Conservation (phyloP, 1,284 basidiomycete genomes). For the Irpex sp. region DNA sequence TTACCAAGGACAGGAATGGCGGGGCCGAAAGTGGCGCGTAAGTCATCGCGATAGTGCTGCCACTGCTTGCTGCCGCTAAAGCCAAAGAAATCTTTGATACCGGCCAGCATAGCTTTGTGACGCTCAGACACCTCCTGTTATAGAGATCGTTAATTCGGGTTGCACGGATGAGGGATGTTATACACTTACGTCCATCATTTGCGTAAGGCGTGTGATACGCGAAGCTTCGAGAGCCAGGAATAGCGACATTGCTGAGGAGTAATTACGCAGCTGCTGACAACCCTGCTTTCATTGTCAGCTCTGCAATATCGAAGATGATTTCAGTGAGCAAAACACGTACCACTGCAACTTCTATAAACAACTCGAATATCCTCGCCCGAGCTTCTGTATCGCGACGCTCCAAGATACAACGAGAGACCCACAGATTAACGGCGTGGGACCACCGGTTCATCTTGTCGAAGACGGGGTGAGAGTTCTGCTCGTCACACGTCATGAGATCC, state of each 20-base stretch:
- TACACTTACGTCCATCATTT: constrained; percentile 4
- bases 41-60: constrained; percentile 1
- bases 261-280: constrained; percentile 10
- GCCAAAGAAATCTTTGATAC: constrained; percentile 2
- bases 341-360: constrained; percentile 7
- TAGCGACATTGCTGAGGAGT: constrained; percentile 5
- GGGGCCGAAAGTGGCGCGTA: neutral
- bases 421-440: constrained; percentile 13
- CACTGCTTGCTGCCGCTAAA: neutral
- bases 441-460: constrained; percentile 12
- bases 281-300: neutral
- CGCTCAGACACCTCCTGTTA: neutral
- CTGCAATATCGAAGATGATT: neutral
- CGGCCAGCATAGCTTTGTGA: neutral
- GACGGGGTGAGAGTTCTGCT: constrained; percentile 1
- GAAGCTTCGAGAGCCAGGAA: neutral
- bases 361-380: constrained; percentile 1
- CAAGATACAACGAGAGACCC: constrained; percentile 8
- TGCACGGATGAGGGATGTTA: neutral
- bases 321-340: constrained; percentile 4
- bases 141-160: neutral
- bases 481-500: constrained; percentile 2
- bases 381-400: neutral
- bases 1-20: constrained; percentile 8
- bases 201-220: neutral